Conservation (phyloP, 352 stramenopile species). For the Phytophthora brassicae region DNA sequence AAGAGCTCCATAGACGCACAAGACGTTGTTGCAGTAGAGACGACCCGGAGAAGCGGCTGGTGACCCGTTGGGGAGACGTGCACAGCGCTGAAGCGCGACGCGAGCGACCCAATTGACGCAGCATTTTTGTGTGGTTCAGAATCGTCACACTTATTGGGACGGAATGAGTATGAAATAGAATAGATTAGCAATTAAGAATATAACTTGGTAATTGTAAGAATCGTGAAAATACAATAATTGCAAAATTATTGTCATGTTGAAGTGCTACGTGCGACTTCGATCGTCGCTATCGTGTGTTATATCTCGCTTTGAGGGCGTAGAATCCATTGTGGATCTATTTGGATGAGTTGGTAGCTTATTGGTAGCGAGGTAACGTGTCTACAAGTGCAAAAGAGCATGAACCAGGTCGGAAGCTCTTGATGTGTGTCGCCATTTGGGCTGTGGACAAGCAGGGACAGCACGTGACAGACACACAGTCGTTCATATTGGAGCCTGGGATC, state of each 20-base stretch:
- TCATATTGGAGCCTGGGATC: slow-evolving; percentile 43
- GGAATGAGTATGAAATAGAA: neutral
- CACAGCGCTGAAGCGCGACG: slow-evolving; percentile 11
- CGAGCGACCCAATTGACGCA: slow-evolving; percentile 15
- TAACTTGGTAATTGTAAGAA: neutral
- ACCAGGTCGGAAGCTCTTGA: slow-evolving; percentile 56
- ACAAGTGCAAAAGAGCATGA: slow-evolving; percentile 51
- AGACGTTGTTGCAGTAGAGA: neutral
- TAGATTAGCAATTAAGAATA: neutral
- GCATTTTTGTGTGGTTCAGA: slow-evolving; percentile 25
- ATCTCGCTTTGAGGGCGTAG: slow-evolving; percentile 10
- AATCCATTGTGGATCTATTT: slow-evolving; percentile 5
- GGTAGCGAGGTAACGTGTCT: slow-evolving; percentile 48
- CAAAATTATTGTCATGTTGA: slow-evolving; percentile 21
- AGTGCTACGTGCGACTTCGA: slow-evolving; percentile 14
- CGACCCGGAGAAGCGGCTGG: neutral
- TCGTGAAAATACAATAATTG: slow-evolving; percentile 6
- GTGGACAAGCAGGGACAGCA: slow-evolving; percentile 55
- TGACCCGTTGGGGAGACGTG: neutral
- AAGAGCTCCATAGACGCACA: slow-evolving; percentile 25
- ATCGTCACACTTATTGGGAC: slow-evolving; percentile 2
- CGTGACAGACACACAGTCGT: slow-evolving; percentile 37
- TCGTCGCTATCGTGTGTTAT: no score
- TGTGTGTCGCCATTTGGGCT: slow-evolving; percentile 65
- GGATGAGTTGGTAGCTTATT: slow-evolving; percentile 10